Evolutionary conservation across 179 eudicot species (phyloP), one percentile per base, ranked within the genome.

Genomic region (Heliamphora pulchella): DNA sequence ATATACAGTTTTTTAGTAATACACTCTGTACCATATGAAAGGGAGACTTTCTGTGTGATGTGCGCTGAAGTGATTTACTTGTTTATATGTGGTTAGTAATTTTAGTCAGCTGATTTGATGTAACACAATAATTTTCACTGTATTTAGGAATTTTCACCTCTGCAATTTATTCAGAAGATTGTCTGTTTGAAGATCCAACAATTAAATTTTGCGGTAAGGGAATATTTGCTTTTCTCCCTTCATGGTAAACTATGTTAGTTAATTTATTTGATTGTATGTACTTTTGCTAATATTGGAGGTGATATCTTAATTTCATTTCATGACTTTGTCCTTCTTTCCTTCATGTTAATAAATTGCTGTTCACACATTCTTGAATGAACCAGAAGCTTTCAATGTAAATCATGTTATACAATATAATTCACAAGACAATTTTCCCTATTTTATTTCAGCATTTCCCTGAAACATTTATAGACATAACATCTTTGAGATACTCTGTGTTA

Each of bases 171-270:
- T 85, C 86, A 75, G 92, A 86, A 62, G 96, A 94, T 75, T 94
- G 97, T 86, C 81, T 86, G 62, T 92, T 94, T 81, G 97, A 92
- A 86, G 98, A 92, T 83, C 98, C 98, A 76, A 94, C 97, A 41
- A 94, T 94, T 51, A 87, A 80, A 82, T 94, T 94, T 76, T 91
- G 85, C 50, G 98, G 98, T 92, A 91, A 86, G 85, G 74, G 47
- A 20, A 13, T 65, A 5, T 66, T 46, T 43, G 13, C 10, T 17
- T 15, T 54, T 67, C 8, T n/a, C 4, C 4, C 22, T 62, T 62
- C 13, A 72, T 71, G 39, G 57, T 51, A 47, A 47, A n/a, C 44
- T 71, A 47, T 47, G 3, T 39, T 55, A 1, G 44, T 72, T 39
- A 53, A 10, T 22, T 72, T 22, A 14, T 51, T 72, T 50, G 46